Conservation (phyloP, 805 yeast genomes). For the Sungouiozyma intestinalis region DNA sequence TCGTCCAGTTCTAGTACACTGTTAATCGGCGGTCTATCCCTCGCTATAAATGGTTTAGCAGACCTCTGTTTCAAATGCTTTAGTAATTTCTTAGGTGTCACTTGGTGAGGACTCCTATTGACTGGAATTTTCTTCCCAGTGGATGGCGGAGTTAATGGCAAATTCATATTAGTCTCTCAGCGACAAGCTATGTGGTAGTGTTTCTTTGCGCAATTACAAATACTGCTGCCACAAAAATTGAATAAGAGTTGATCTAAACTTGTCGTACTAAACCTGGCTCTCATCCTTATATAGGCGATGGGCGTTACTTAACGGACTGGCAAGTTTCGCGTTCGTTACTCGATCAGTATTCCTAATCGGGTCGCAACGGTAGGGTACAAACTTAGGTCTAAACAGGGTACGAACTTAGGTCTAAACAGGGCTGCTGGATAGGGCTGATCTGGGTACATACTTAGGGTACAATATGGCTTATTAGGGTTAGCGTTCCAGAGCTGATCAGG, state of each 20-base stretch:
- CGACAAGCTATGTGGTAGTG: not conserved
- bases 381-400: constrained; percentile 11
- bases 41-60: not conserved
- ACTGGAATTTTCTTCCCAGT: constrained; percentile 9
- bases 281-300: too few species aligned
- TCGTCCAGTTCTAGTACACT: constrained; percentile 33
- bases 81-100: not conserved
- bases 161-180: too few species aligned
- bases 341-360: constrained; percentile 26
- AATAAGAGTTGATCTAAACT: not conserved
- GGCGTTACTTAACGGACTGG: too few species aligned
- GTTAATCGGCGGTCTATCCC: constrained; percentile 37
- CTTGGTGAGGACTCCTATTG: not conserved
- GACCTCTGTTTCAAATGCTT: not conserved
- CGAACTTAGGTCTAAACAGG: constrained; percentile 11
- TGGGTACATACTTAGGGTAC: too few species aligned
- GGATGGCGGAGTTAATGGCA: constrained; percentile 13
- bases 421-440: not conserved
- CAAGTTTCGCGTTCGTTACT: constrained; percentile 39
- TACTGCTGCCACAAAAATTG: too few species aligned
- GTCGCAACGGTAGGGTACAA: constrained; percentile 14
- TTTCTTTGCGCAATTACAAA: too few species aligned
- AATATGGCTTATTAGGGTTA: not conserved
- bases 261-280: too few species aligned
- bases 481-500: too few species aligned